Percentiles rank a stretch among this genome's conserved stretches.
phyloP scores from a whole-genome alignment of 139 green algal species.

The Chlamydomonas sphaeroides region DNA sequence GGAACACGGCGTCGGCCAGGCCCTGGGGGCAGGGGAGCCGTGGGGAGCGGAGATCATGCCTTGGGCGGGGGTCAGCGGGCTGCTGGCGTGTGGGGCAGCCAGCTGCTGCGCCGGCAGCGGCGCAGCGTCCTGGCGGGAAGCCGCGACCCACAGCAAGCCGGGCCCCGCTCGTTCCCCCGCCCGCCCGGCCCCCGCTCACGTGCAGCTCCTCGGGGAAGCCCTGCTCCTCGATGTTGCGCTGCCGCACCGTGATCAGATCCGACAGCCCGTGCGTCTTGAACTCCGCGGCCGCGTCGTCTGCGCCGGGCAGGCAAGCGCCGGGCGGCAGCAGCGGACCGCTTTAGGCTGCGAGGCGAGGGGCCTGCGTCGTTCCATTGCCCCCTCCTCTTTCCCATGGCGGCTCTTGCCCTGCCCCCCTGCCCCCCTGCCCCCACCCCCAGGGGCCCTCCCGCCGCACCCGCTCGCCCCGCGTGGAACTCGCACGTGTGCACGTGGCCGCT shows the following conservation, averaged over 20 bases:
- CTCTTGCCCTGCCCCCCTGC: background rate
- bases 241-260: slow-evolving; percentile 50
- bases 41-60: too few species aligned
- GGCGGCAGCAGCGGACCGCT: too few species aligned
- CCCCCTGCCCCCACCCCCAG: background rate
- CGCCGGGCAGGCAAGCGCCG: too few species aligned
- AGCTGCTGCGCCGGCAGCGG: too few species aligned
- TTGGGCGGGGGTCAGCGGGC: too few species aligned
- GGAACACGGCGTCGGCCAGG: slow-evolving; percentile 87
- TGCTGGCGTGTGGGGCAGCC: too few species aligned
- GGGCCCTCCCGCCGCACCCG: slow-evolving; percentile 29
- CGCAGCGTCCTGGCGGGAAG: too few species aligned
- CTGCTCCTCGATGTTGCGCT: slow-evolving; percentile 85
- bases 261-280: slow-evolving; percentile 54
- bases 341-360: too few species aligned
- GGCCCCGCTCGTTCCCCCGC: too few species aligned
- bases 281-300: slow-evolving; percentile 63
- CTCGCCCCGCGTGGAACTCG: slow-evolving; percentile 91
- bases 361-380: too few species aligned
- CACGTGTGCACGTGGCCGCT: slow-evolving; percentile 92
- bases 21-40: slow-evolving; percentile 20
- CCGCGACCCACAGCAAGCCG: too few species aligned
- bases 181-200: background rate
- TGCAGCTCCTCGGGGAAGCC: slow-evolving; percentile 85
- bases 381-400: too few species aligned